phyloP scores from a whole-genome alignment of 2,329 filamentous ascomycete species.

The Cladosporium sp. region DNA sequence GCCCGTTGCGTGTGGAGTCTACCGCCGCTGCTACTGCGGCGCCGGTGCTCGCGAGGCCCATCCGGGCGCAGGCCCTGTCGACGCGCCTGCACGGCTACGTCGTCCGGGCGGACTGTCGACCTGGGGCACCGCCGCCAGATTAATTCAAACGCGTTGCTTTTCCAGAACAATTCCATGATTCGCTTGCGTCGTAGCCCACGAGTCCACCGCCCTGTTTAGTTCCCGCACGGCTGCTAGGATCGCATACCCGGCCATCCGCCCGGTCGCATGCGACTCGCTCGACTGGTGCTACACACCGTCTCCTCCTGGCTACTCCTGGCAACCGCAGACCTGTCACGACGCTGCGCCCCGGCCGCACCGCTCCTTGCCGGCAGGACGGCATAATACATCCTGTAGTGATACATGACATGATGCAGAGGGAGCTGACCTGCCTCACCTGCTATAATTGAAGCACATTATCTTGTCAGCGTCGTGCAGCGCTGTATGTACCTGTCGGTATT shows the following conservation, averaged over 20 bases:
- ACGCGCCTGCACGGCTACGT: constrained; percentile 6
- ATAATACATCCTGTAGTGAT: background rate
- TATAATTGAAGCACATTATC: background rate
- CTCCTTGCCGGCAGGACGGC: constrained; percentile 1
- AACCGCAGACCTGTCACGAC: constrained; percentile 2
- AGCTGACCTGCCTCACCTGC: constrained; percentile 3
- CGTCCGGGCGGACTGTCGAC: background rate
- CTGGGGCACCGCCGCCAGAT: background rate
- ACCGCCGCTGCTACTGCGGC: constrained; percentile 10
- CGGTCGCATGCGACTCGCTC: constrained; percentile 1
- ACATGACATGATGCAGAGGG: constrained; percentile 3
- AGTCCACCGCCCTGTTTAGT: background rate
- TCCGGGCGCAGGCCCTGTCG: background rate
- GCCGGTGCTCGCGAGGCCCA: background rate
- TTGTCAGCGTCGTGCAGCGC: constrained; percentile 8
- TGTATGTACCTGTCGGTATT: background rate
- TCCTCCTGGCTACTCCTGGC: background rate
- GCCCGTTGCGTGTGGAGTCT: constrained; percentile 4
- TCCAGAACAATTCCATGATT: constrained; percentile 2
- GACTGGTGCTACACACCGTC: constrained; percentile 6
- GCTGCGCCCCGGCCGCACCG: constrained; percentile 4
- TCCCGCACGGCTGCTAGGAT: constrained; percentile 9
- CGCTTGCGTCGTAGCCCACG: background rate
- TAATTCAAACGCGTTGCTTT: background rate
- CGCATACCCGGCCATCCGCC: constrained; percentile 2